phyloP scores from a whole-genome alignment of 1,284 basidiomycete species.

The Cystobasidium sp. region DNA sequence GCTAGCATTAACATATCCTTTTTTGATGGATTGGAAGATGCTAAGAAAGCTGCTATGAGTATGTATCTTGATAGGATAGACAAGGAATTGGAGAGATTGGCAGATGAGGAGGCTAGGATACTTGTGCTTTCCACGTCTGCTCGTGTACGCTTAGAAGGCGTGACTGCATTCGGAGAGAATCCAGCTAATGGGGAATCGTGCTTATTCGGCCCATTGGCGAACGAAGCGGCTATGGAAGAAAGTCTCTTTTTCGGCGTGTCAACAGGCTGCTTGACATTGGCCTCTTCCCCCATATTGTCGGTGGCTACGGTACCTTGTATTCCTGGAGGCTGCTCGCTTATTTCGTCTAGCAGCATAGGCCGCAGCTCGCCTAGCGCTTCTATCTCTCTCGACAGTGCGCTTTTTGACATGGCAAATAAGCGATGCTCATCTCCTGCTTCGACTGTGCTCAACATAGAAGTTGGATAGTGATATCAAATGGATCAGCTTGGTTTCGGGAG shows the following conservation, averaged over 20 bases:
- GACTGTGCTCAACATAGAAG: background rate
- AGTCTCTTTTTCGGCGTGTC: constrained; percentile 4
- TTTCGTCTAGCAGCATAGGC: background rate
- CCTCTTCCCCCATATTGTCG: background rate
- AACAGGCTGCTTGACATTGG: too few species aligned
- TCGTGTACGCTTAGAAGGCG: constrained; percentile 6
- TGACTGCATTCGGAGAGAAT: background rate
- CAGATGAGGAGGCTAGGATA: background rate
- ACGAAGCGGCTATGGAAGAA: background rate
- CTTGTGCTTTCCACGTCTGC: background rate
- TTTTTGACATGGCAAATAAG: constrained; percentile 22
- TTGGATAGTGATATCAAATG: background rate
- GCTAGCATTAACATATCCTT: constrained; percentile 43
- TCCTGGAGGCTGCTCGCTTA: background rate
- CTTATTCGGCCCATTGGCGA: background rate
- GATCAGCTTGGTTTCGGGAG: background rate
- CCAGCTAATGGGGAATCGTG: constrained; percentile 1
- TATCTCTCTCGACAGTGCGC: constrained; percentile 24
- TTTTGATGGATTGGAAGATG: constrained; percentile 39
- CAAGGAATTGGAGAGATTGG: constrained; percentile 2
- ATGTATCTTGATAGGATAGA: constrained; percentile 37
- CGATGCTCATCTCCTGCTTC: constrained; percentile 18
- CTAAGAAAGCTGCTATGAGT: constrained; percentile 33
- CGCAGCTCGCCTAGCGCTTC: constrained; percentile 29
- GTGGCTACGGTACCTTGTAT: background rate